These are phyloP conservation scores for Trichoderma koningiopsis DNA, from an alignment of 2,329 filamentous ascomycete genomes.

Conservation along the genomic window DNA sequence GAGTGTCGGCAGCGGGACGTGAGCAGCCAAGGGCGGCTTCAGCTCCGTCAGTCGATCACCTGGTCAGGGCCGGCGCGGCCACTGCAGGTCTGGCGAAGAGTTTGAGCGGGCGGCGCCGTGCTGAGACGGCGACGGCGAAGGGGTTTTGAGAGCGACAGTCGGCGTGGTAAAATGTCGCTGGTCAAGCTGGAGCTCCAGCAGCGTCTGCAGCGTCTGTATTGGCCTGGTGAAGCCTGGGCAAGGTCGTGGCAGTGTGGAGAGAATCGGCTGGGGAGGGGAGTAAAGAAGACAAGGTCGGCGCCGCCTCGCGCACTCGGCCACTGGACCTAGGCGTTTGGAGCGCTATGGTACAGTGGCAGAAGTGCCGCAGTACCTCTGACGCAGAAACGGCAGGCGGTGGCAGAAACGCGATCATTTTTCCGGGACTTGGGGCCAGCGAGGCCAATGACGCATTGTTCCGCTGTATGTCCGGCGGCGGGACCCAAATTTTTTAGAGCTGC, in stretches of 20 bases:
- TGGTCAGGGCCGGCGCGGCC: constrained; percentile 23
- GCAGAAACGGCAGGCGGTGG: constrained; percentile 30
- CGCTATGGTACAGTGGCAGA: not conserved
- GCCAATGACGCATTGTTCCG: constrained; percentile 41
- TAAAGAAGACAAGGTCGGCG: constrained; percentile 21
- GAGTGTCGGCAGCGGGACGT: not conserved
- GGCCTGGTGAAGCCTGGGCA: constrained; percentile 15
- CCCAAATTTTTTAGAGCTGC: constrained; percentile 26
- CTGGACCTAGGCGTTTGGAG: constrained; percentile 18
- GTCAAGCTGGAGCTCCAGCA: constrained; percentile 7
- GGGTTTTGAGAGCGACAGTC: not conserved
- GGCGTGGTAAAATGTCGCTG: not conserved
- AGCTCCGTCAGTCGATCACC: constrained; percentile 9
- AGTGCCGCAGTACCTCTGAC: no score
- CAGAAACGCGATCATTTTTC: constrained; percentile 32
- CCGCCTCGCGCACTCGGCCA: constrained; percentile 25
- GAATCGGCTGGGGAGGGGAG: constrained; percentile 26
- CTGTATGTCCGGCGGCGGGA: constrained; percentile 30
- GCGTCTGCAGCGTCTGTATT: not conserved
- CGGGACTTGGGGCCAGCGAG: constrained; percentile 1
- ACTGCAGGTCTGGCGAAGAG: constrained; percentile 21
- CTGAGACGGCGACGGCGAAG: constrained; percentile 5
- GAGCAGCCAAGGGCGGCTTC: constrained; percentile 10
- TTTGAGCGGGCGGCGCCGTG: constrained; percentile 18
- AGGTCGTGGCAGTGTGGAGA: constrained; percentile 14